Evolutionary conservation across 2,329 filamentous ascomycete species (phyloP), one percentile per base, ranked within the genome.

Genomic region (Nemania sp.): DNA sequence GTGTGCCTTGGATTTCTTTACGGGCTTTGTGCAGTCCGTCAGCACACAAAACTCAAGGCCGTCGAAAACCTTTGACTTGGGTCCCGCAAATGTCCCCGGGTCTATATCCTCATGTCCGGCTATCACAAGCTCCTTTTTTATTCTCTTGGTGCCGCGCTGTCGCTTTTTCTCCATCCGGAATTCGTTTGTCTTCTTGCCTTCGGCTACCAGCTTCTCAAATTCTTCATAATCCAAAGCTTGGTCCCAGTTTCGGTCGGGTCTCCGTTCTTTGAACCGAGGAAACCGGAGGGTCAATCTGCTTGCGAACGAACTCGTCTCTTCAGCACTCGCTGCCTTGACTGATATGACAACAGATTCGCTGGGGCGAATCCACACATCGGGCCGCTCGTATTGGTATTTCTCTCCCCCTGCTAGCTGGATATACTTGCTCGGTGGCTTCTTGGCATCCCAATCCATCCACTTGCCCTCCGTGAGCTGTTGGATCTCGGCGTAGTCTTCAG

Each of bases 311-410:
- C 93, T 90, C 0, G 90, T 94, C 0, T 80, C 77, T 0, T 84
- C 86, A 0, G 96, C 85, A 18, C 88, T 91, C 0, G 94, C 89
- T 3, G 93, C 95, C 76, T 98, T 99, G 63, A 95, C 90, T 46
- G 90, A 89, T 0, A 99, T 69, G 1, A 99, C 92, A 15, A 99
- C 76, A 0, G 93, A 97, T 62, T 98, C 91, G 54, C 85, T 87
- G 0, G 95, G 92, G 35, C 89, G 88, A 70, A 99, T 98, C 93
- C 93, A 99, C 54, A 93, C 85, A 70, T 99, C 94, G 0, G 95
- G 95, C 48, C 83, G 81, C 74, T 98, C 94, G 63, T 84, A 81
- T 70, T 95, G 90, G 29, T 76, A 75, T 9, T 82, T 80, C 56
- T 90, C 87, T 12, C 89, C 89, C 10, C 92, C 92, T 2, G 87